These are phyloP conservation scores for Peniophora sp. DNA, from an alignment of 1,284 basidiomycete genomes.

Conservation along the genomic window DNA sequence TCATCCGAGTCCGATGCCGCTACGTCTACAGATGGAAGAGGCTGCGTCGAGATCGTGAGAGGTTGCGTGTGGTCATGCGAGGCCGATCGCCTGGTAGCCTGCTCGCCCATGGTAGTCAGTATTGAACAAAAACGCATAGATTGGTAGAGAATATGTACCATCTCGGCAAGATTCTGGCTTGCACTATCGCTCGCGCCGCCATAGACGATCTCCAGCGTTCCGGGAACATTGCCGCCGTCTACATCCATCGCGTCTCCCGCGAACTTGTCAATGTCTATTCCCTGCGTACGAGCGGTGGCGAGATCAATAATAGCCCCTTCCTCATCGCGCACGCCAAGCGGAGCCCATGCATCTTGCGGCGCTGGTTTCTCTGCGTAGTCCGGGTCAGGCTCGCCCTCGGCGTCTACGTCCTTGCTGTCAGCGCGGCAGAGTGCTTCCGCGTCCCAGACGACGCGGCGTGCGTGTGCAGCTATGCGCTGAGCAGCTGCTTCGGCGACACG, in stretches of 20 bases:
- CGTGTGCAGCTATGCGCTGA: conserved; percentile 38
- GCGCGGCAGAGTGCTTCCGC: conserved; percentile 21
- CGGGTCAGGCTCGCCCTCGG: conserved; percentile 22
- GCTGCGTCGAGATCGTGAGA: background rate
- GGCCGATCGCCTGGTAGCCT: background rate
- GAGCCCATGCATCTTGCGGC: conserved; percentile 13
- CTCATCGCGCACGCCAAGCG: conserved; percentile 24
- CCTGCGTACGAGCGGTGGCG: background rate
- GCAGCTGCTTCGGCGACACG: conserved; percentile 46
- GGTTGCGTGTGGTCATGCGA: background rate
- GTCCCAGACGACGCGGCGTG: conserved; percentile 40
- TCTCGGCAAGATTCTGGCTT: conserved; percentile 46
- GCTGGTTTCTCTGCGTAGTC: conserved; percentile 12
- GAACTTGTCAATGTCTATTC: background rate
- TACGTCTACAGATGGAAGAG: background rate
- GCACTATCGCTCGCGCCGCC: conserved; percentile 43
- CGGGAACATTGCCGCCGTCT: conserved; percentile 10
- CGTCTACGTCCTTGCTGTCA: conserved; percentile 17
- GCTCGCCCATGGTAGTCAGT: background rate
- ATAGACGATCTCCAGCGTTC: conserved; percentile 33
- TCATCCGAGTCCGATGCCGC: too few species aligned
- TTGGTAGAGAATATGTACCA: conserved; percentile 33
- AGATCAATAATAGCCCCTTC: conserved; percentile 22
- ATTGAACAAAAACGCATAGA: too few species aligned
- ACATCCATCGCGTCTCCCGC: conserved; percentile 7